These are phyloP conservation scores for Gossypium bickii DNA, from an alignment of 345 rosid species.

Conservation along the genomic window DNA sequence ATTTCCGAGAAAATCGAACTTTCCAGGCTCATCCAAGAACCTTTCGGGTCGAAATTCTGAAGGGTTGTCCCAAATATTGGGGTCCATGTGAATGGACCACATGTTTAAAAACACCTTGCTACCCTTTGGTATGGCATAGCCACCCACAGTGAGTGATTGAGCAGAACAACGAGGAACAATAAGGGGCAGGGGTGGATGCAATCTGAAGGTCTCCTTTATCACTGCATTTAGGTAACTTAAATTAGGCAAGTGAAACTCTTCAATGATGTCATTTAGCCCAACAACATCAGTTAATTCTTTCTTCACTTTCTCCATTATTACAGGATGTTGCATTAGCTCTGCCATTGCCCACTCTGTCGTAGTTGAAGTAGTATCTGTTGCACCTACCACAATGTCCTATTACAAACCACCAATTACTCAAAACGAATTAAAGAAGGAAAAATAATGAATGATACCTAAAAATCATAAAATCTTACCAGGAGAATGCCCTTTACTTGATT, in stretches of 20 bases:
- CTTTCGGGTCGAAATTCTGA: slow-evolving; percentile 6
- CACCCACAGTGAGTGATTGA: not conserved
- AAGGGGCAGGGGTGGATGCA: slow-evolving; percentile 5
- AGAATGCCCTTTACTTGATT: slow-evolving; percentile 33
- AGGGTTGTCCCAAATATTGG: slow-evolving; percentile 5
- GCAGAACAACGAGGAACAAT: slow-evolving; percentile 6
- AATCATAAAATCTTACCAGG: slow-evolving; percentile 20
- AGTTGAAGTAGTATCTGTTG: slow-evolving; percentile 13
- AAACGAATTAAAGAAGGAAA: not conserved
- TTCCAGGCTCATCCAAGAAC: slow-evolving; percentile 5
- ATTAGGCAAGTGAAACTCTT: slow-evolving; percentile 11
- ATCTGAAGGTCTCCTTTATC: slow-evolving; percentile 2
- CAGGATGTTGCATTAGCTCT: slow-evolving; percentile 8
- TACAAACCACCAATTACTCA: not conserved
- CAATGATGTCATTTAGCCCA: not conserved
- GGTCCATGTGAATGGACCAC: slow-evolving; percentile 5
- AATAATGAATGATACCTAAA: not conserved
- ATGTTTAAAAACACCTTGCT: slow-evolving; percentile 5
- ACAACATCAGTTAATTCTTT: slow-evolving; percentile 10
- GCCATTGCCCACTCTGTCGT: slow-evolving; percentile 11
- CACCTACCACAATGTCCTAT: slow-evolving; percentile 16
- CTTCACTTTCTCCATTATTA: not conserved
- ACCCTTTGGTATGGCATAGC: slow-evolving; percentile 7
- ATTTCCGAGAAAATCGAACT: not conserved
- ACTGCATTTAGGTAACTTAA: slow-evolving; percentile 10